These are phyloP conservation scores for Verbascum thapsus DNA, from an alignment of 257 asterid species.

Conservation along the genomic window DNA sequence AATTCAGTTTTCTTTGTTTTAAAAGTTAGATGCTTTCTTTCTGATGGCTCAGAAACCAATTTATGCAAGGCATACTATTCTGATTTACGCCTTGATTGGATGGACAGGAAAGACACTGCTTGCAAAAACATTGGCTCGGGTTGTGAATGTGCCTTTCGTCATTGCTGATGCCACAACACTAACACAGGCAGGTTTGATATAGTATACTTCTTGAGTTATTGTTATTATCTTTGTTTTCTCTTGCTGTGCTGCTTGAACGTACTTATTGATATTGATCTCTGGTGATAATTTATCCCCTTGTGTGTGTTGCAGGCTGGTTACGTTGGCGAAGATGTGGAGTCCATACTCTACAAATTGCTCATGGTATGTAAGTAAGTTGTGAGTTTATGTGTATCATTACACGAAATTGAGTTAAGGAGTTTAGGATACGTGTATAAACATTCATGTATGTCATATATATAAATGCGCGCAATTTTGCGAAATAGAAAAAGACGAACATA, in stretches of 20 bases:
- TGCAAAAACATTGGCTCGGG: constrained; percentile 95
- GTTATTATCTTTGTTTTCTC: constrained; percentile 12
- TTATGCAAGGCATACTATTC: constrained; percentile 27
- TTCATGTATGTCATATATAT: not conserved
- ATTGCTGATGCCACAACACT: constrained; percentile 90
- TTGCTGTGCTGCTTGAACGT: constrained; percentile 18
- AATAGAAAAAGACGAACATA: not conserved
- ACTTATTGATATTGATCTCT: constrained; percentile 2
- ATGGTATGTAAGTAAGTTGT: constrained; percentile 61
- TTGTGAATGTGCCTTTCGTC: constrained; percentile 87
- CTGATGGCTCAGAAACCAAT: constrained; percentile 14
- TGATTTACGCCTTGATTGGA: constrained; percentile 50
- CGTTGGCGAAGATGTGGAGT: constrained; percentile 97
- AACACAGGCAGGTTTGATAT: constrained; percentile 94
- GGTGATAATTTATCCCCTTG: constrained; percentile 18
- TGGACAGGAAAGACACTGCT: constrained; percentile 96
- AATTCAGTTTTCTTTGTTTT: constrained; percentile 2
- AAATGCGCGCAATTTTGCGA: not conserved
- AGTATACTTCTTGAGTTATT: constrained; percentile 28
- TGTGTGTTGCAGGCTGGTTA: constrained; percentile 75
- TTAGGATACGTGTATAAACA: constrained; percentile 17
- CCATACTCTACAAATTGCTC: constrained; percentile 76
- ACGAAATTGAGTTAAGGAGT: not conserved
- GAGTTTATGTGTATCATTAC: constrained; percentile 18
- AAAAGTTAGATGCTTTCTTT: constrained; percentile 14